Base-by-base conservation (phyloP, 768 basidiomycete species). In the Neoboletus brunneissimus region DNA sequence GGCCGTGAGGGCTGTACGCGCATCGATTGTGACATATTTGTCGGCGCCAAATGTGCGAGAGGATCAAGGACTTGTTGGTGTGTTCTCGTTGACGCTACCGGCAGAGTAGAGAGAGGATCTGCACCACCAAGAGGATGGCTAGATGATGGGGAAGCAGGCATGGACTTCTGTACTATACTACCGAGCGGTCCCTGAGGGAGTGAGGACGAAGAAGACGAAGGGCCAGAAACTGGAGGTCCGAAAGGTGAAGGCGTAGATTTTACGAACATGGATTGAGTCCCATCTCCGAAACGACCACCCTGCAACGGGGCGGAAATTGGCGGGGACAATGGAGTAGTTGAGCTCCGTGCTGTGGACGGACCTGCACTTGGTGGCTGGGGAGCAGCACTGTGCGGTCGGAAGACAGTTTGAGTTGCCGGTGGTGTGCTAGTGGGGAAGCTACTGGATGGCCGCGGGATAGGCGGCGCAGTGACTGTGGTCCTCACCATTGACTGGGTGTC, bases 231-330 rank as follows among this genome's bases (percentile, higher is more conserved):
- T 10, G 71, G 67, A 40, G 76, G 66, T 20, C 72, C 63, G 31
- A 70, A 65, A n/a, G 76, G 66, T 16, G 77, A 71, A 27, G 79
- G 67, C 6, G 70, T 54, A 22, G 82, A 70, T 53, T 82, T 81
- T 60, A 90, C 78, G 60, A 89, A 89, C 89, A 90, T 89, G 9
- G 91, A 92, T 70, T 84, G 84, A 9, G 89, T 85, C 34, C 89
- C 88, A 65, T 91, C 89, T 23, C 81, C 79, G 52, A 88, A 81
- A 9, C 82, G 83, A 27, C 85, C 85, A 47, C 84, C 83, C 18
- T 85, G 79, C 13, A 82, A 83, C 7, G 85, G 81, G 13, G 74
- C 80, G 55, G 77, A 68, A 20, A 61, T 59, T 15, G 74, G 69
- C 3, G 72, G 69, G 10, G 68, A 63, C 16, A 70, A 60, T 22